Evolutionary conservation across 2,329 filamentous ascomycete species (phyloP).

Genomic region (Hansfordia pulvinata): DNA sequence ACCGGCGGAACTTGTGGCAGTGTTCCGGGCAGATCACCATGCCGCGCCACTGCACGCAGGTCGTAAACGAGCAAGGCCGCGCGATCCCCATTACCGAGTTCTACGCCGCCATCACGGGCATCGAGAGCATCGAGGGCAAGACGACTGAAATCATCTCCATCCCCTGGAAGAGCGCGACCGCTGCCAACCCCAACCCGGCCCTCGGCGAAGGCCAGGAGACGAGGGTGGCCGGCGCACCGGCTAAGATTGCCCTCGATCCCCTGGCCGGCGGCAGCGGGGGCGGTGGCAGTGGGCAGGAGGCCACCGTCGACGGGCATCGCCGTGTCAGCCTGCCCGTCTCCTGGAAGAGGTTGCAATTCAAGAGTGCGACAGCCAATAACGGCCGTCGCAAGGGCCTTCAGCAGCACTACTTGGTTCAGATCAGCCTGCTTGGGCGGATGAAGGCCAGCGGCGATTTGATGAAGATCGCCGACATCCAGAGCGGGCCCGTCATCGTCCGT

Average conservation of each 20-base stretch:
- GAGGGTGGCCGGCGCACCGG: conserved; percentile 36
- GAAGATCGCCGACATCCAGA: conserved; percentile 72
- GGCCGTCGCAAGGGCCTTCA: conserved; percentile 86
- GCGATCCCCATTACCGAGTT: conserved; percentile 66
- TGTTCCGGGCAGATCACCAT: conserved; percentile 79
- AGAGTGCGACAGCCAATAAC: conserved; percentile 93
- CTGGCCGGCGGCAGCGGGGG: too few relatives aligned
- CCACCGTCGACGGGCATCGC: conserved; percentile 67
- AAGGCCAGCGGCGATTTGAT: conserved; percentile 49
- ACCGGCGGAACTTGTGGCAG: conserved; percentile 88
- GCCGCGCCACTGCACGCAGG: conserved; percentile 56
- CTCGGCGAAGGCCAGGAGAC: conserved; percentile 27
- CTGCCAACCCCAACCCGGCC: conserved; percentile 44
- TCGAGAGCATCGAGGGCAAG: conserved; percentile 88
- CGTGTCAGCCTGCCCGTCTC: conserved; percentile 74
- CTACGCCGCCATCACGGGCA: conserved; percentile 69
- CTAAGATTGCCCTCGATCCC: conserved; percentile 40
- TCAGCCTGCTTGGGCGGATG: conserved; percentile 72
- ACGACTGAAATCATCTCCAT: conserved; percentile 90
- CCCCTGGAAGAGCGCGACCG: conserved; percentile 92
- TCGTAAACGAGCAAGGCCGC: conserved; percentile 61
- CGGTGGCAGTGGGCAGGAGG: conserved; percentile 46
- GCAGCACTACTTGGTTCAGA: conserved; percentile 83
- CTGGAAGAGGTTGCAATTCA: conserved; percentile 92
- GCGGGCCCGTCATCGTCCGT: conserved; percentile 87